A percentile compares a stretch with the other conserved stretches of the same genome.
These are phyloP conservation scores for Phoma sp. DNA, from an alignment of 2,329 filamentous ascomycete species.

Conservation along the genomic window DNA sequence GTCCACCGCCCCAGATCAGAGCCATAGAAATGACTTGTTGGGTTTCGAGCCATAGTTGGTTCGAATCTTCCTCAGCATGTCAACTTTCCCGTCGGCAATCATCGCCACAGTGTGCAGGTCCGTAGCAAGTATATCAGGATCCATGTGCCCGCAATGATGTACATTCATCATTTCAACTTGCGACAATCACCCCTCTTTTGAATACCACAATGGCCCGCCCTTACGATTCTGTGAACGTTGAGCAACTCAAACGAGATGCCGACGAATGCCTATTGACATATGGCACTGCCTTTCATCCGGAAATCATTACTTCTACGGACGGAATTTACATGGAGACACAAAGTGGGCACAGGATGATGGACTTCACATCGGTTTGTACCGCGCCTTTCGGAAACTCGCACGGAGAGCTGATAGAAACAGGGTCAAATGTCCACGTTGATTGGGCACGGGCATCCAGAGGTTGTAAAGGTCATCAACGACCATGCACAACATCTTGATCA, in stretches of 20 bases:
- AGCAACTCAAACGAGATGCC: slow-evolving; percentile 32
- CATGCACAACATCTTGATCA: slow-evolving; percentile 43
- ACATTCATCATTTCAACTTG: no score
- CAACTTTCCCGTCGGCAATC: slow-evolving; percentile 1
- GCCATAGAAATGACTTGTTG: no score
- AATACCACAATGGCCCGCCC: background rate
- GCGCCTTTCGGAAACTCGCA: background rate
- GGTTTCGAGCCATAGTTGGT: background rate
- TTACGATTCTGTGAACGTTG: slow-evolving; percentile 23
- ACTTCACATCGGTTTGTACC: slow-evolving; percentile 32
- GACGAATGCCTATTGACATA: slow-evolving; percentile 31
- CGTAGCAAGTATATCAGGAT: background rate
- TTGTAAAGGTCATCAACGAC: slow-evolving; percentile 38
- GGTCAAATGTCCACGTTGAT: slow-evolving; percentile 39
- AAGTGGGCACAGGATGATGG: slow-evolving; percentile 43
- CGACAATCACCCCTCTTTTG: no score
- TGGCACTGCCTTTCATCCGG: slow-evolving; percentile 36
- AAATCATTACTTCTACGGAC: slow-evolving; percentile 39
- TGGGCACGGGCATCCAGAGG: slow-evolving; percentile 44
- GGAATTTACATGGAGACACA: slow-evolving; percentile 41
- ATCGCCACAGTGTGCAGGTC: background rate
- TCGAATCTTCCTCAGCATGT: no score
- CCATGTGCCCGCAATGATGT: no score
- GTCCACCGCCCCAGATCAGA: no score
- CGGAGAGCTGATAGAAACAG: background rate